phyloP scores from a whole-genome alignment of 106 monocot genomes.

The Apostasia ramifera region DNA sequence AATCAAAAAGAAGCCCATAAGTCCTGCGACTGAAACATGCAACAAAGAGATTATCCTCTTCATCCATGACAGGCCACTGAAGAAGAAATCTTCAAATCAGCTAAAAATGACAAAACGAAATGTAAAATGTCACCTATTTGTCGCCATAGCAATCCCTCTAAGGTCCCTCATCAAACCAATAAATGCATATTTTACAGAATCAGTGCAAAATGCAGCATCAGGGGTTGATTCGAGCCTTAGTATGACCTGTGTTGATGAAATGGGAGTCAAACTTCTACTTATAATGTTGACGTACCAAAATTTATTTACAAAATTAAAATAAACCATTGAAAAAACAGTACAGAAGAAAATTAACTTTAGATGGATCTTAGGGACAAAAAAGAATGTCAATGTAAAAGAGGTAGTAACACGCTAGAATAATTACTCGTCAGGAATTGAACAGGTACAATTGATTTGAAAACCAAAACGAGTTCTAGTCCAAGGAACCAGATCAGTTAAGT shows the following conservation, averaged over 20 bases:
- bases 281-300: not conserved
- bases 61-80: not conserved
- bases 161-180: slow-evolving; percentile 97
- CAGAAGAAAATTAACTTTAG: no score
- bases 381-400: no score
- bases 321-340: no score
- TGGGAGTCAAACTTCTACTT: not conserved
- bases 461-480: no score
- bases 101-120: not conserved
- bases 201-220: slow-evolving; percentile 76
- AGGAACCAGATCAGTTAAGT: no score
- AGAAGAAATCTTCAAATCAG: not conserved
- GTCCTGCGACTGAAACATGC: slow-evolving; percentile 70
- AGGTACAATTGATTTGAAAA: no score
- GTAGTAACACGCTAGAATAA: no score
- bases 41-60: slow-evolving; percentile 4
- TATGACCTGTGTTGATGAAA: slow-evolving; percentile 36
- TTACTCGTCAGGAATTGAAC: no score
- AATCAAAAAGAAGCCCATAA: slow-evolving; percentile 93
- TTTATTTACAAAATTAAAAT: not conserved
- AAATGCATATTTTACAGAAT: slow-evolving; percentile 84
- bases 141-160: slow-evolving; percentile 92
- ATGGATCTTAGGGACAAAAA: no score
- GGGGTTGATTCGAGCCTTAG: slow-evolving; percentile 69
- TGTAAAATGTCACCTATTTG: slow-evolving; percentile 53